Evolutionary conservation across 208 protist species (phyloP), one percentile per base, ranked within the genome.

Genomic region (Blastocrithidia nonstop): DNA sequence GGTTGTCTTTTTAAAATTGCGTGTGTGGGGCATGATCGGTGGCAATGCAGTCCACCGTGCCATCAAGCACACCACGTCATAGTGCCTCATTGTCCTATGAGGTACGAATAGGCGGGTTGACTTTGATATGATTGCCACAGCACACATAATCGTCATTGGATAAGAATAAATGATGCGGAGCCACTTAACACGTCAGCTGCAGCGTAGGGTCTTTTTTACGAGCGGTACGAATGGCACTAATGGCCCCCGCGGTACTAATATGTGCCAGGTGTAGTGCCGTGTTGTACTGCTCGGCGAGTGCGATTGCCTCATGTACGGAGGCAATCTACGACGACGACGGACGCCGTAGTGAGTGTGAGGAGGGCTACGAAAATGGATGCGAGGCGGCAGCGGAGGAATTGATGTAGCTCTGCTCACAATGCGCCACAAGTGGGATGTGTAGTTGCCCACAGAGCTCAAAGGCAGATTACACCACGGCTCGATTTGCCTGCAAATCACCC

Each of bases 1-100:
- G 41, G 29, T 60, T 46, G 31, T 63, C 57, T 69, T 97, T 97
- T 56, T 96, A 90, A 15, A 48, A 60, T 4, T 76, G 33, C 3
- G 82, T 87, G 63, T 97, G 93, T 31, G 93, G 93, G 3, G 93
- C 93, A 66, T 97, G 93, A 56, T 97, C 90, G 21, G 90, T 96
- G 43, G 68, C 85, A 42, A 97, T 70, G 71, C 84, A 92, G 56
- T 97, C 93, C 11, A 96, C 66, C 7, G 71, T 80, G 26, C 90
- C 87, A 31, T 86, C 76, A 3, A 88, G 50, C 15, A 96, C 39
- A 16, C 77, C 88, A 1, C 61, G 74, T 89, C 87, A 96, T 4
- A 96, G 71, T 32, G 68, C 66, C 45, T 95, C 75, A 42, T 62
- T 50, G 66, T 97, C 72, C 38, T 57, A 43, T 25, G 43, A 38